Base-by-base conservation (phyloP, 495 filamentous ascomycete species). In the Podospora bellae-mahoneyi region DNA sequence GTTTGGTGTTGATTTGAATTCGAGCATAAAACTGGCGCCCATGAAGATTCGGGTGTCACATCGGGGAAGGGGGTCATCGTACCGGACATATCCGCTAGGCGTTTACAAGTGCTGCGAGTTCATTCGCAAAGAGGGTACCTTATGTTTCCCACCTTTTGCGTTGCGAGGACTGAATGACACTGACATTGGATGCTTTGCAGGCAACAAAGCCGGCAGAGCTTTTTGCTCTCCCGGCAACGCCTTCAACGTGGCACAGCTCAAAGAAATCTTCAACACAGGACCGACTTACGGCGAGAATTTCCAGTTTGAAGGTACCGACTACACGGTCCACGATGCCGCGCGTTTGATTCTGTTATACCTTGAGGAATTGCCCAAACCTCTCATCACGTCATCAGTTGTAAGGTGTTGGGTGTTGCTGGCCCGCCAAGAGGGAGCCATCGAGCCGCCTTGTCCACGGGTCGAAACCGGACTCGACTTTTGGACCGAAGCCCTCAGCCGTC, bases 21-120 rank as follows among this genome's bases (percentile, higher is more conserved):
- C 70, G 7, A 76, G 74, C 60, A 66, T 77, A 26, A 30, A 62
- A 4, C 32, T 71, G 0, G 75, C 75, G 5, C 75, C 74, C 0
- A 73, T 72, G 44, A 70, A 68, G 34, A 75, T 73, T 60, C 23
- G 75, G 34, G 73, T 77, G 18, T 77, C 74, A 0, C 75, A 77
- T 69, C 72, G 69, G 44, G 75, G 75, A 1, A 63, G 61, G 6
- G 62, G 66, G 26, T 73, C 71, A 2, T 77, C 75, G 27, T 66
- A 75, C 7, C 61, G 75, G 5, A 67, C 68, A 0, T 73, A 72
- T 19, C 75, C 75, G 0, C 16, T 75, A 16, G 54, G 64, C n/a
- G 66, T 77, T 4, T 70, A 77, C 65, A 77, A 76, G 39, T 76
- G 72, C 63, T 75, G 71, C 66, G 74, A 77, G 30, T 77, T 72